Evolutionary conservation across 257 asterid genomes (phyloP).

Genomic region (Leonotis leonurus): DNA sequence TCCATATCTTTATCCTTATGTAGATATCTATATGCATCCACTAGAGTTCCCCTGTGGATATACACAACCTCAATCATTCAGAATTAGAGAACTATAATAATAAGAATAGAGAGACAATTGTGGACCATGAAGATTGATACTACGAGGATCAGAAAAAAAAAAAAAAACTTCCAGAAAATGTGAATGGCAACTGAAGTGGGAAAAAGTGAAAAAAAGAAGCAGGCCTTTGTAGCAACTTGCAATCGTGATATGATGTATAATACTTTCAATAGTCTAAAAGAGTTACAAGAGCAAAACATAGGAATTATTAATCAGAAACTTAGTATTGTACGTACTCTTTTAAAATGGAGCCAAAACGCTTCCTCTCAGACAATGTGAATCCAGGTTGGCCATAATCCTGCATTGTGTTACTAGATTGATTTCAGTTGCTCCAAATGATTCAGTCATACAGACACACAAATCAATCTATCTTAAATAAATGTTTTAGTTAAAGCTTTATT

Average conservation of each 20-base stretch:
- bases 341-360: slow-evolving; percentile 62
- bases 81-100: not conserved
- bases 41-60: slow-evolving; percentile 57
- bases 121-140: no score
- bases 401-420: slow-evolving; percentile 18
- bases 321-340: slow-evolving; percentile 60
- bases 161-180: no score
- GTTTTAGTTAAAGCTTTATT: not conserved
- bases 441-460: not conserved
- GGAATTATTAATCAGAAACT: not conserved
- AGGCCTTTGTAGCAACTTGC: not conserved
- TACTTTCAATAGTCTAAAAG: not conserved
- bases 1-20: slow-evolving; percentile 81
- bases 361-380: slow-evolving; percentile 84
- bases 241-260: not conserved
- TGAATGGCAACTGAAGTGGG: no score
- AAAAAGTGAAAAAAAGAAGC: not conserved
- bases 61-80: not conserved
- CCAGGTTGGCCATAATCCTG: slow-evolving; percentile 99
- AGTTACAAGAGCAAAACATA: not conserved
- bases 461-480: not conserved
- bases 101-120: no score
- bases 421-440: slow-evolving; percentile 16
- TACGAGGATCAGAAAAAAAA: no score
- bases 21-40: slow-evolving; percentile 76